These are phyloP conservation scores for Ramaria rubella DNA, from an alignment of 768 basidiomycete genomes.

Conservation along the genomic window DNA sequence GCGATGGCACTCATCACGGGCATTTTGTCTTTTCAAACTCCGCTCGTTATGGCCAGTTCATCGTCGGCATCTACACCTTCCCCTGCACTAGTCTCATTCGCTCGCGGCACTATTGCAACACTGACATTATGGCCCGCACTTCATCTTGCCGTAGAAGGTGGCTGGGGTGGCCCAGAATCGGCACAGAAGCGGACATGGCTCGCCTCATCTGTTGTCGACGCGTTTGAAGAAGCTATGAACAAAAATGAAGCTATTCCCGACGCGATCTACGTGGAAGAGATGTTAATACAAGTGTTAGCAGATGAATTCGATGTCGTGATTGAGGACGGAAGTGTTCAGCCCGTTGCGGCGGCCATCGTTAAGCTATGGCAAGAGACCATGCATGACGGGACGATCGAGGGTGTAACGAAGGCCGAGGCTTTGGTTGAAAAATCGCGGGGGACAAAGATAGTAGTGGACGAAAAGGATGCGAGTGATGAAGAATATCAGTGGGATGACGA, in stretches of 20 bases:
- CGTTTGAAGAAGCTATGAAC: conserved; percentile 40
- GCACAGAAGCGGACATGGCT: conserved; percentile 77
- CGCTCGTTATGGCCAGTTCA: background rate
- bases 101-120: conserved; percentile 78
- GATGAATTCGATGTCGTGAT: conserved; percentile 83
- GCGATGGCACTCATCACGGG: conserved; percentile 68
- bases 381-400: conserved; percentile 36
- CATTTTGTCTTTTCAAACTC: background rate
- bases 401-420: conserved; percentile 57
- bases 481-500: conserved; percentile 17
- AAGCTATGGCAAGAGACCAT: conserved; percentile 45
- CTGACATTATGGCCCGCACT: conserved; percentile 82
- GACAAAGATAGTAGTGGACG: conserved; percentile 46
- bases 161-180: conserved; percentile 79
- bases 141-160: conserved; percentile 75
- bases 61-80: conserved; percentile 35
- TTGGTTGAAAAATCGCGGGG: conserved; percentile 52
- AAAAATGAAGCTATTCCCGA: conserved; percentile 51
- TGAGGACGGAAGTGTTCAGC: conserved; percentile 78
- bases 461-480: conserved; percentile 32
- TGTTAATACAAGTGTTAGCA: conserved; percentile 73
- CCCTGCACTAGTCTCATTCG: conserved; percentile 61
- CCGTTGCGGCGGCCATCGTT: conserved; percentile 67
- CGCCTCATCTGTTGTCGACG: conserved; percentile 71
- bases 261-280: conserved; percentile 70